A percentile compares a stretch with the other conserved stretches of the same genome.
Evolutionary conservation across 495 filamentous ascomycete genomes (phyloP).

Genomic region (Hypoxylon fuscum): DNA sequence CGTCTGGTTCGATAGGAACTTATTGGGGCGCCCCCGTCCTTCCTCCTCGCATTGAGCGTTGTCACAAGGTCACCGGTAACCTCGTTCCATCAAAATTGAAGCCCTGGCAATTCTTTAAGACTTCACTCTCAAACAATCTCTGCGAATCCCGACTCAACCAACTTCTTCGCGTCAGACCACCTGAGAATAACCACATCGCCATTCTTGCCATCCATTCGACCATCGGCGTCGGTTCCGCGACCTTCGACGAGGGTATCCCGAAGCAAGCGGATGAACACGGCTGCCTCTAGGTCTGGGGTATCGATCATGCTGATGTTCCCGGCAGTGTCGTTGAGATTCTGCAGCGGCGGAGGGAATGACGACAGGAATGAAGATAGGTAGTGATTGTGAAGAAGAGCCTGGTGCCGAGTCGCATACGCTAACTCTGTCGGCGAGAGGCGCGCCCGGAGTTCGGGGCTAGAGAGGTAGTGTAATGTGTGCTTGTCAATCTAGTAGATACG

Average conservation of each 20-base stretch:
- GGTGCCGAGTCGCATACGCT: constrained; percentile 81
- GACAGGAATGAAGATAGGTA: constrained; percentile 82
- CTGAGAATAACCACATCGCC: constrained; percentile 88
- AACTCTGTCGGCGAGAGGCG: constrained; percentile 77
- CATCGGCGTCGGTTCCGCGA: constrained; percentile 67
- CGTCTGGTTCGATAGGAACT: too few relatives aligned
- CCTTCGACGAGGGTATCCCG: constrained; percentile 64
- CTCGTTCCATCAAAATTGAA: too few relatives aligned
- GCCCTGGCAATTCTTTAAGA: not conserved
- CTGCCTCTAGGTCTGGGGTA: constrained; percentile 78
- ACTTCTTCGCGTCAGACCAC: constrained; percentile 80
- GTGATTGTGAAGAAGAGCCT: constrained; percentile 80
- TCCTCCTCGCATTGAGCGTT: too few relatives aligned
- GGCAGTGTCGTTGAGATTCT: constrained; percentile 86
- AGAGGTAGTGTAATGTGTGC: constrained; percentile 70
- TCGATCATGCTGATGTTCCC: constrained; percentile 94
- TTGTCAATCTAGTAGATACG: constrained; percentile 68
- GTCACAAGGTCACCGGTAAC: too few relatives aligned
- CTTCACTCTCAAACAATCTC: constrained; percentile 75
- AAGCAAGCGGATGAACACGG: constrained; percentile 85
- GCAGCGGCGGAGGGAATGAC: constrained; percentile 77
- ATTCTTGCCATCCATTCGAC: constrained; percentile 68
- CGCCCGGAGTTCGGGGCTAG: constrained; percentile 52
- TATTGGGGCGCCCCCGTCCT: too few relatives aligned
- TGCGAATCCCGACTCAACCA: constrained; percentile 76